Evolutionary conservation across 345 rosid genomes (phyloP).

Genomic region (Pistacia integerrima): DNA sequence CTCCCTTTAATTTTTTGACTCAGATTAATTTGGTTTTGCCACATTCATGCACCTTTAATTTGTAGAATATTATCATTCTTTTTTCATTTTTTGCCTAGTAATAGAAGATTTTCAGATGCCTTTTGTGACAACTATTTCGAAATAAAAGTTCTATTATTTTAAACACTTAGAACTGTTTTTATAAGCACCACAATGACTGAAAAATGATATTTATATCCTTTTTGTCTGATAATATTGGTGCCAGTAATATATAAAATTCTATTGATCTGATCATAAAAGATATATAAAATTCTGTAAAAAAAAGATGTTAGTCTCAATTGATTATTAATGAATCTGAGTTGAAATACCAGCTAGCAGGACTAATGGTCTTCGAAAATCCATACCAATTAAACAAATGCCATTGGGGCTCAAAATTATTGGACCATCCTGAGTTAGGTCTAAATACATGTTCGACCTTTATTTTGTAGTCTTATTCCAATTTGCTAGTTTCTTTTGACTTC

Average conservation of each 20-base stretch:
- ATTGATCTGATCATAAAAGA: too few relatives aligned
- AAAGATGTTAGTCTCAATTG: too few relatives aligned
- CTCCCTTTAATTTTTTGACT: conserved; percentile 9
- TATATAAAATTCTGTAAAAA: too few relatives aligned
- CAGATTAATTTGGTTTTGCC: conserved; percentile 6
- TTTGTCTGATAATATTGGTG: too few relatives aligned
- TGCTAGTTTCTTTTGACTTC: too few relatives aligned
- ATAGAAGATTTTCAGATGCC: not conserved
- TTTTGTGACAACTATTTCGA: not conserved
- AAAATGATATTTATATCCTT: too few relatives aligned
- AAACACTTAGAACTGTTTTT: too few relatives aligned
- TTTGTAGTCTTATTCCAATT: too few relatives aligned
- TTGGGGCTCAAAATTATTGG: not conserved
- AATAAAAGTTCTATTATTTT: too few relatives aligned
- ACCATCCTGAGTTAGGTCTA: not conserved
- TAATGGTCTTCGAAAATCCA: not conserved
- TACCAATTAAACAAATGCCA: too few relatives aligned
- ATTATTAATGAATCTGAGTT: not conserved
- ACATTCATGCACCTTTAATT: conserved; percentile 24
- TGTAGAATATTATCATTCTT: not conserved
- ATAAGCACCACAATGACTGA: too few relatives aligned
- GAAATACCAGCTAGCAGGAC: not conserved
- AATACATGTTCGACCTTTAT: not conserved
- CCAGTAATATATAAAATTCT: too few relatives aligned
- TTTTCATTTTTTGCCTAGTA: not conserved